Evolutionary conservation across 768 basidiomycete species (phyloP).

Genomic region (Xerocomellus chrysenteron): DNA sequence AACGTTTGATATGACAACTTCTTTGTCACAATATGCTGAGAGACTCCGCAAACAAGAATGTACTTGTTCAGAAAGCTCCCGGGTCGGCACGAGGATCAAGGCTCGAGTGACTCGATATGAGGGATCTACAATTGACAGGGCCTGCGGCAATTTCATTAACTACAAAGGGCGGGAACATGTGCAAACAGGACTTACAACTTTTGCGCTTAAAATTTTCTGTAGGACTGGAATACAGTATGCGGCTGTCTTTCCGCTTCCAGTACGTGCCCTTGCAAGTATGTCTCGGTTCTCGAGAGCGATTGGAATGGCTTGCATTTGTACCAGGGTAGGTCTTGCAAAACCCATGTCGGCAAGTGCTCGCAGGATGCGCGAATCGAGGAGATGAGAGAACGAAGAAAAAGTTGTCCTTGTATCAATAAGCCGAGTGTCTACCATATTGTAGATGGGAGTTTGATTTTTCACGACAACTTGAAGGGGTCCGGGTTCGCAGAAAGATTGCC

Average conservation of each 20-base stretch:
- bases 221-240: conserved; percentile 91
- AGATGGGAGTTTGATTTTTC: neutral
- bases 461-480: no score
- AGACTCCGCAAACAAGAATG: conserved; percentile 62
- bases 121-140: conserved; percentile 39
- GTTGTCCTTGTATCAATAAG: conserved; percentile 48
- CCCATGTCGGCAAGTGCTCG: conserved; percentile 87
- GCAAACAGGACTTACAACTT: conserved; percentile 56
- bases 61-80: conserved; percentile 93
- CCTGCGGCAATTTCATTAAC: conserved; percentile 18
- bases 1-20: conserved; percentile 70
- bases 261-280: conserved; percentile 90
- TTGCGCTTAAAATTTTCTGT: conserved; percentile 82
- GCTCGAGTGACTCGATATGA: conserved; percentile 63
- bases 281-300: conserved; percentile 86
- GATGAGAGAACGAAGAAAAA: conserved; percentile 65
- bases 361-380: conserved; percentile 83
- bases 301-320: conserved; percentile 91
- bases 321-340: conserved; percentile 87
- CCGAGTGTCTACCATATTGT: conserved; percentile 44
- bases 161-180: neutral
- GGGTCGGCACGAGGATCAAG: conserved; percentile 83
- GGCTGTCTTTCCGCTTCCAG: conserved; percentile 96
- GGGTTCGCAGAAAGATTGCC: neutral
- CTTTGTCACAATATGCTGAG: conserved; percentile 75